Evolutionary conservation across 768 basidiomycete genomes (phyloP), one percentile per base, ranked within the genome.

Genomic region (Mycena polygramma): DNA sequence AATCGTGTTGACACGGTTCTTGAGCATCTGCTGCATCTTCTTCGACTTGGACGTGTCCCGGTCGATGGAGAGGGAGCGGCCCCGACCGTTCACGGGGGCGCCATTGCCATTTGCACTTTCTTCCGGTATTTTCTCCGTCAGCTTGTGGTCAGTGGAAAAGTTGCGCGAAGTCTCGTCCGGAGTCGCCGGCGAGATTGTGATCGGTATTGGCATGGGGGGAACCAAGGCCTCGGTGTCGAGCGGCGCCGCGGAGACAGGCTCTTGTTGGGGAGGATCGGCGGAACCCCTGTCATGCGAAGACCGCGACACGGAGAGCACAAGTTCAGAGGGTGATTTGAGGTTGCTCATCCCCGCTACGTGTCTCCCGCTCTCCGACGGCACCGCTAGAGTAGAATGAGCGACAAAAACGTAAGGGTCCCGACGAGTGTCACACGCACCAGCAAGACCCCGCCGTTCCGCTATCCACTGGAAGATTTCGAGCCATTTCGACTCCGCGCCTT

Each of bases 391-490:
- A 24, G 35, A 41, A 35, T 1, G 37, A 57, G 39, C 54, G 11
- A 49, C 30, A 26, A 9, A 43, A 14, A 46, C 15, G 2, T 17
- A 46, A 22, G 30, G 3, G 1, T 19, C 7, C 30, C n/a, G n/a
- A 9, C 15, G 46, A 3, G 9, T 26, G 4, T 1, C 6, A 17
- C 10, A 67, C 69, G 53, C 74, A 54, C 74, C 73, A 11, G 77
- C 71, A 54, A 74, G 48, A 36, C 81, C 79, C 53, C 78, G 85
- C 74, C 85, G 83, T 66, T 91, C 91, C 0, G 95, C 91, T 76
- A 96, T 91, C 93, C 94, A 98, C 7, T 88, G 82, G 78, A 97
- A 97, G 10, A 95, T 86, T 35, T 95, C 94, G 19, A 95, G 83
- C 89, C 95, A 96, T 66, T 89, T 91, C 20, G 83, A 81, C 70